Conservation (phyloP, 2,329 filamentous ascomycete genomes). For the Clonostachys solani region DNA sequence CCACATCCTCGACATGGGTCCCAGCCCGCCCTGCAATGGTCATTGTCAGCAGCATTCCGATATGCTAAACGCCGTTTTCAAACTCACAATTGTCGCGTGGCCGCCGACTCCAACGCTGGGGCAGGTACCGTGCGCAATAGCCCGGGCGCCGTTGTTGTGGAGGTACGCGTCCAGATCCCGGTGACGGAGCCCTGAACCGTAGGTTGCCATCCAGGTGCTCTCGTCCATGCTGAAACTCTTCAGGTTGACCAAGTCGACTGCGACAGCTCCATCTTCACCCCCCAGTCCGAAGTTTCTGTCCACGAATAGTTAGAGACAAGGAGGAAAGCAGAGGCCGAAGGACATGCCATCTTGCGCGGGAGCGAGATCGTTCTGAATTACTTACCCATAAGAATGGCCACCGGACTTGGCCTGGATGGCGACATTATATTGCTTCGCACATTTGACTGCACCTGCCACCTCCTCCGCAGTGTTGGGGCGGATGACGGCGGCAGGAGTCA, state of each 20-base stretch:
- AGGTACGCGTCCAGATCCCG: slow-evolving; percentile 45
- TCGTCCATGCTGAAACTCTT: slow-evolving; percentile 48
- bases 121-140: slow-evolving; percentile 56
- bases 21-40: slow-evolving; percentile 44
- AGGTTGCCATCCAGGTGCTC: slow-evolving; percentile 45
- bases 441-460: slow-evolving; percentile 52
- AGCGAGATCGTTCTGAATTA: background rate
- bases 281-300: slow-evolving; percentile 38
- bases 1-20: slow-evolving; percentile 56
- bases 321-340: background rate
- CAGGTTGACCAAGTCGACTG: slow-evolving; percentile 50
- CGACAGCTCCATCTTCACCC: slow-evolving; percentile 43
- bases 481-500: slow-evolving; percentile 51
- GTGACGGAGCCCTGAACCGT: slow-evolving; percentile 50
- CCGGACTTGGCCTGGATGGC: slow-evolving; percentile 60
- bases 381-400: slow-evolving; percentile 60
- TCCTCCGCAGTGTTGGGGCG: slow-evolving; percentile 48
- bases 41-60: background rate
- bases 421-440: slow-evolving; percentile 41
- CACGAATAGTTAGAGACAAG: too few species aligned
- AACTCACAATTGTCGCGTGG: slow-evolving; percentile 49
- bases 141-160: slow-evolving; percentile 46
- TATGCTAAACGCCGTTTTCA: too few species aligned
- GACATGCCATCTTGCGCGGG: background rate
- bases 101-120: slow-evolving; percentile 55